phyloP scores from a whole-genome alignment of 306 rosid genomes.

The Delonix regia region DNA sequence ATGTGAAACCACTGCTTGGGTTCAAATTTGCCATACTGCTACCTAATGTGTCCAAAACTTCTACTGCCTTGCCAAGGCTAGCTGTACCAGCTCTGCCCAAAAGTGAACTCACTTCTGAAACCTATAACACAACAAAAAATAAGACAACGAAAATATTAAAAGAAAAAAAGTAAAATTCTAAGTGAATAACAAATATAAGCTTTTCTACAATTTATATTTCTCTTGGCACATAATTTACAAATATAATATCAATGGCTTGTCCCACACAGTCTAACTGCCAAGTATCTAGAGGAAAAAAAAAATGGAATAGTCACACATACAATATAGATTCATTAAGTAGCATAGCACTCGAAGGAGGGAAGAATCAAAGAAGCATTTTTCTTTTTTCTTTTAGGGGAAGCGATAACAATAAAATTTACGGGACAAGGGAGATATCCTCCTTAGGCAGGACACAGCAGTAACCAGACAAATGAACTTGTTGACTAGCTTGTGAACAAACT shows the following conservation, averaged over 20 bases:
- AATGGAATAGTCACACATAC: neutral
- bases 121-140: conserved; percentile 56
- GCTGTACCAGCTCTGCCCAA: conserved; percentile 97
- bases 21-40: conserved; percentile 96
- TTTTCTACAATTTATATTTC: neutral
- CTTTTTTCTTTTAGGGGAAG: neutral
- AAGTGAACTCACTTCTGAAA: conserved; percentile 92
- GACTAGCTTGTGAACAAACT: too few relatives aligned
- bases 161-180: neutral
- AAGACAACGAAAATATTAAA: conserved; percentile 6
- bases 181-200: neutral
- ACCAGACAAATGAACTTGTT: too few relatives aligned
- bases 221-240: conserved; percentile 13
- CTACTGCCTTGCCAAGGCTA: conserved; percentile 99
- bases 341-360: neutral
- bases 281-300: conserved; percentile 1
- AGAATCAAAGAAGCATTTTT: neutral
- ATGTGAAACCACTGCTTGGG: conserved; percentile 78
- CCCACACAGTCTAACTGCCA: conserved; percentile 6
- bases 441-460: too few relatives aligned
- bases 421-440: conserved; percentile 3
- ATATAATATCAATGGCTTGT: neutral
- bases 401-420: neutral
- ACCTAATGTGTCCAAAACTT: conserved; percentile 96
- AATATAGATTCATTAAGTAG: neutral